These are phyloP conservation scores for Sporothrix variecibatus DNA, from an alignment of 2,329 filamentous ascomycete species.

Conservation along the genomic window DNA sequence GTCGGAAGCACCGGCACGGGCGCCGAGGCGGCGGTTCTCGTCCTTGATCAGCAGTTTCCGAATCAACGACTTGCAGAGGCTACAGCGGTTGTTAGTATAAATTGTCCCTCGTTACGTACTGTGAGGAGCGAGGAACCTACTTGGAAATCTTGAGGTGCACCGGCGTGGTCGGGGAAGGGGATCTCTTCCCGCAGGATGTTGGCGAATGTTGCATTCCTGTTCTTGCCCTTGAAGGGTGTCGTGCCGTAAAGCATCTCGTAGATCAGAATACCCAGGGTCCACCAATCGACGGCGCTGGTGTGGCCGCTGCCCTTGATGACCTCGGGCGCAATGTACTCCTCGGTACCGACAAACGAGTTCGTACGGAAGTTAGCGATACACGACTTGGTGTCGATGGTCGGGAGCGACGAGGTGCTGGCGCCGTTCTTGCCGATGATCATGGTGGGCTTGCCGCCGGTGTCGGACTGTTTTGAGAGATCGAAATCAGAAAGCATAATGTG, in stretches of 20 bases:
- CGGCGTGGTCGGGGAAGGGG: slow-evolving; percentile 87
- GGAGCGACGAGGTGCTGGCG: slow-evolving; percentile 80
- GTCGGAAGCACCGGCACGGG: slow-evolving; percentile 91
- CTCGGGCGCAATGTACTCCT: slow-evolving; percentile 98
- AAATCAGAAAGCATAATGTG: slow-evolving; percentile 99
- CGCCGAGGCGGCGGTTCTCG: slow-evolving; percentile 88
- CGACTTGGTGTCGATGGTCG: slow-evolving; percentile 97
- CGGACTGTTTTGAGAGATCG: slow-evolving; percentile 96
- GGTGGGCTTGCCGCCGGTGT: slow-evolving; percentile 89
- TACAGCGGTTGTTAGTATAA: slow-evolving; percentile 42
- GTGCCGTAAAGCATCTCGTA: slow-evolving; percentile 99
- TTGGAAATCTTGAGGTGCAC: slow-evolving; percentile 85
- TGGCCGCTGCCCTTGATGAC: slow-evolving; percentile 98
- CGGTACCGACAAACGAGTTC: slow-evolving; percentile 97
- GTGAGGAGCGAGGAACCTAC: slow-evolving; percentile 57
- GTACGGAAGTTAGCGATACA: slow-evolving; percentile 98
- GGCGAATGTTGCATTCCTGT: slow-evolving; percentile 94
- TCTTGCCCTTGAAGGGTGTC: slow-evolving; percentile 99
- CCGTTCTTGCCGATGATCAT: slow-evolving; percentile 96
- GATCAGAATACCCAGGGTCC: slow-evolving; percentile 94
- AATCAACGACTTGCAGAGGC: slow-evolving; percentile 94
- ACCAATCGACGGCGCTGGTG: slow-evolving; percentile 98
- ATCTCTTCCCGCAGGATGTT: slow-evolving; percentile 97
- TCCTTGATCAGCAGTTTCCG: slow-evolving; percentile 98
- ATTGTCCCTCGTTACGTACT: too few species aligned